Base-by-base conservation (phyloP, 108 stramenopile genomes). In the Pseudonitzschia pungens region DNA sequence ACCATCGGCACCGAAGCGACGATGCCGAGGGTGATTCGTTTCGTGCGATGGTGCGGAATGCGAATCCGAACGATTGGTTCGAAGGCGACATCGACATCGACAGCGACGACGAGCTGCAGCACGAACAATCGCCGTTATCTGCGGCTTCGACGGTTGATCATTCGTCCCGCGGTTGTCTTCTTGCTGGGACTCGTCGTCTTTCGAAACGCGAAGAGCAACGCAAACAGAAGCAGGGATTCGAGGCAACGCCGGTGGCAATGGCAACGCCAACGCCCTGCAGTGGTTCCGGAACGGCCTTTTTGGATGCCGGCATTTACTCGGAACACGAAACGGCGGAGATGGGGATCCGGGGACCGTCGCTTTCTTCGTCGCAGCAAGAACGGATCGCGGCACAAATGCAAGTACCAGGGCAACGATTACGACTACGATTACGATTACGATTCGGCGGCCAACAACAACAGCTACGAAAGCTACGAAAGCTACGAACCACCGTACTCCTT, bases 151-250 rank as follows among this genome's bases (percentile, higher is more conserved):
- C 72, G 72, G 43, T 32, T 73, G 29, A 9, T 73, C 24, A 50
- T 73, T 44, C 72, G 72, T 33, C 72, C 72, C 11, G 16, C 50
- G 43, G 45, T 62, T 3, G 52, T 73, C 12, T 33, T 73, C 3
- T 24, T 73, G 0, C 22, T 65, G 44, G 72, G 72, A 29, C 59
- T 63, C 51, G 31, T 22, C 32, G 27, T 73, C 18, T 50, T 58
- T 27, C 32, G 0, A 4, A 40, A 27, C 60, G 24, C 28, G 28
- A 62, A 21, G 33, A 62, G 29, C 0, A 58, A 10, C 28, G 8
- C 36, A 7, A 63, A 22, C 20, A 54, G 53, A 0, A 54, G 0
- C 24, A 54, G 53, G 8, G n/a, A n/a, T n/a, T n/a, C n/a, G n/a
- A n/a, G 8, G 0, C 53, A 54, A 14, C 53, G 8, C 5, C 52